Evolutionary conservation across 805 yeast genomes (phyloP).

Genomic region (Kodamaea jinghongensis): DNA sequence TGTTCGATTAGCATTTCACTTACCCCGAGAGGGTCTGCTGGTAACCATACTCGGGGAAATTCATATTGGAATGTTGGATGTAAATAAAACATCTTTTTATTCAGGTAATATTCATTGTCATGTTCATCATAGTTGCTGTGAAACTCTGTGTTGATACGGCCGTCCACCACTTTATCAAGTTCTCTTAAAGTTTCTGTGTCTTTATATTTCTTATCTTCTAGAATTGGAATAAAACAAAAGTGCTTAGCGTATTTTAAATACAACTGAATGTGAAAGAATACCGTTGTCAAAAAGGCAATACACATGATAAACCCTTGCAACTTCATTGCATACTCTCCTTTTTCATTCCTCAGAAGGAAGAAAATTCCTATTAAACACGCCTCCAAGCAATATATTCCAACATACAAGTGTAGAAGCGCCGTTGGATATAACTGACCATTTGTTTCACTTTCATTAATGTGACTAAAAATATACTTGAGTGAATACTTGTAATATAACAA

Average conservation of each 20-base stretch:
- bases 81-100: constrained; percentile 25
- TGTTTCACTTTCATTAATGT: constrained; percentile 56
- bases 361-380: constrained; percentile 75
- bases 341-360: constrained; percentile 54
- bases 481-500: constrained; percentile 70
- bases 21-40: constrained; percentile 33
- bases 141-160: neutral
- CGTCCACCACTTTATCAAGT: too few relatives aligned
- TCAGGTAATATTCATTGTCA: constrained; percentile 17
- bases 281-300: constrained; percentile 49
- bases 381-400: constrained; percentile 81
- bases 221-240: constrained; percentile 30
- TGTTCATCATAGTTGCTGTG: constrained; percentile 3
- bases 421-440: constrained; percentile 68
- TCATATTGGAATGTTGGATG: constrained; percentile 41
- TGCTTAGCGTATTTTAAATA: constrained; percentile 37
- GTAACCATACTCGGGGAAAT: constrained; percentile 39
- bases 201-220: constrained; percentile 15
- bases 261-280: constrained; percentile 55
- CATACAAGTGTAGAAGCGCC: constrained; percentile 72
- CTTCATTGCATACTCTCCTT: constrained; percentile 42
- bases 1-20: constrained; percentile 21
- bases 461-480: constrained; percentile 54
- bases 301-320: constrained; percentile 54
- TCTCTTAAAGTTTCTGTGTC: constrained; percentile 1